Conservation (phyloP, 176 grass and related monocot genomes). For the Carex scoparia region DNA sequence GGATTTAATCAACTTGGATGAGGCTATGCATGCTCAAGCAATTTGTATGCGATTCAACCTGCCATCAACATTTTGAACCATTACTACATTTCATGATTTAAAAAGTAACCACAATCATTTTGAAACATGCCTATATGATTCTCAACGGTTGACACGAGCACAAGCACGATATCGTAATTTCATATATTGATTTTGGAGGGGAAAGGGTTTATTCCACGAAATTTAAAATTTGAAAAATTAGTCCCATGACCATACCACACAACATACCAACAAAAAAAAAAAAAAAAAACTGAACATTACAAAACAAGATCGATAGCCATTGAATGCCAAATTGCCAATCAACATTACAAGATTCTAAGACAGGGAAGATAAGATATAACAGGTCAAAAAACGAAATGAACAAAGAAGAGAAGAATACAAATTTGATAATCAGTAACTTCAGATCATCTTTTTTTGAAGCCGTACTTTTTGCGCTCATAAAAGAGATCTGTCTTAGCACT, state of each 20-base stretch:
- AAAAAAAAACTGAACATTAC: too few relatives aligned
- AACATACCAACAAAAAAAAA: too few relatives aligned
- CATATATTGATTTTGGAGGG: background rate
- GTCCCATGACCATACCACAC: too few relatives aligned
- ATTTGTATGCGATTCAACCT: too few relatives aligned
- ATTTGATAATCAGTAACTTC: background rate
- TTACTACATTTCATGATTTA: too few relatives aligned
- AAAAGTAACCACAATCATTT: too few relatives aligned
- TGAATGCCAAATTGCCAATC: background rate
- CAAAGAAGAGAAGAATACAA: background rate
- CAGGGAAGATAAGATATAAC: background rate
- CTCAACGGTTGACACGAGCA: background rate
- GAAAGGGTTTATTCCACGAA: background rate
- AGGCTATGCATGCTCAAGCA: too few relatives aligned
- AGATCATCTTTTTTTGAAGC: constrained; percentile 13
- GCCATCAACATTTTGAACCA: too few relatives aligned
- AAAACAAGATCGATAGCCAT: too few relatives aligned
- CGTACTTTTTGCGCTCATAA: constrained; percentile 46
- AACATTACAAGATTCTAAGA: background rate
- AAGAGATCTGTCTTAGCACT: constrained; percentile 86
- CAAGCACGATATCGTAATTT: background rate
- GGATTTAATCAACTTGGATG: too few relatives aligned
- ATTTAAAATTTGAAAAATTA: background rate
- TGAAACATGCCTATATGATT: too few relatives aligned
- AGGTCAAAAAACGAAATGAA: background rate